A percentile compares a stretch with the other conserved stretches of the same genome.
phyloP scores from a whole-genome alignment of 257 asterid species.

The Nicotiana sylvestris region DNA sequence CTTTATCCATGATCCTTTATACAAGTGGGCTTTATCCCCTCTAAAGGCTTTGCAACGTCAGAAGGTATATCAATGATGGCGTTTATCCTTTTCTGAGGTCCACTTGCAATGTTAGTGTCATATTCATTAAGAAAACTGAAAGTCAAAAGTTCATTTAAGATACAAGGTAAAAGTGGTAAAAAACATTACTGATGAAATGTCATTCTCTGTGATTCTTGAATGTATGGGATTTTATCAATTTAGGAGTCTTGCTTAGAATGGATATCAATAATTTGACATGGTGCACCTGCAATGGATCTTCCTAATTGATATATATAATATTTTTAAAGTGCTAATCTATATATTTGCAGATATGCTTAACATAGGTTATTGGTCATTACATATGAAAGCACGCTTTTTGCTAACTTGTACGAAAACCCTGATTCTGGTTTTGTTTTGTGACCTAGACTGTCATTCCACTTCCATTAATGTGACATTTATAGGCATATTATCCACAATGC shows the following conservation, averaged over 20 bases:
- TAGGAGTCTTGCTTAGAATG: not conserved
- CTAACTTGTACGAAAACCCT: not conserved
- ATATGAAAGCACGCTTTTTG: not conserved
- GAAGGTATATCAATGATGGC: slow-evolving; percentile 45
- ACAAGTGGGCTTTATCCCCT: slow-evolving; percentile 98
- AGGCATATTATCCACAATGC: not conserved
- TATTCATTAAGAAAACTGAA: not conserved
- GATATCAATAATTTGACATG: not conserved
- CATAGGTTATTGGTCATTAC: not conserved
- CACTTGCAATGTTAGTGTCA: slow-evolving; percentile 3
- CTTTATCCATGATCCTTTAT: slow-evolving; percentile 93
- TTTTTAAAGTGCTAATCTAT: not conserved
- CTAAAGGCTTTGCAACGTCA: slow-evolving; percentile 96
- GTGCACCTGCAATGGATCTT: not conserved
- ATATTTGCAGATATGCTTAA: not conserved
- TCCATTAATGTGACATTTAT: not conserved
- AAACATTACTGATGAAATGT: not conserved
- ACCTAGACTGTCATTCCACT: not conserved
- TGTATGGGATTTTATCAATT: not conserved
- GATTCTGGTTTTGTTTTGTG: not conserved
- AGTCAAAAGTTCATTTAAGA: not conserved
- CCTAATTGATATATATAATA: not conserved
- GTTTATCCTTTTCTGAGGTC: not conserved
- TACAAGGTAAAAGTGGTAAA: not conserved
- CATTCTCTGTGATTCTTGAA: not conserved